These are phyloP conservation scores for Verticillium isaacii DNA, from an alignment of 2,329 filamentous ascomycete genomes.

Conservation along the genomic window DNA sequence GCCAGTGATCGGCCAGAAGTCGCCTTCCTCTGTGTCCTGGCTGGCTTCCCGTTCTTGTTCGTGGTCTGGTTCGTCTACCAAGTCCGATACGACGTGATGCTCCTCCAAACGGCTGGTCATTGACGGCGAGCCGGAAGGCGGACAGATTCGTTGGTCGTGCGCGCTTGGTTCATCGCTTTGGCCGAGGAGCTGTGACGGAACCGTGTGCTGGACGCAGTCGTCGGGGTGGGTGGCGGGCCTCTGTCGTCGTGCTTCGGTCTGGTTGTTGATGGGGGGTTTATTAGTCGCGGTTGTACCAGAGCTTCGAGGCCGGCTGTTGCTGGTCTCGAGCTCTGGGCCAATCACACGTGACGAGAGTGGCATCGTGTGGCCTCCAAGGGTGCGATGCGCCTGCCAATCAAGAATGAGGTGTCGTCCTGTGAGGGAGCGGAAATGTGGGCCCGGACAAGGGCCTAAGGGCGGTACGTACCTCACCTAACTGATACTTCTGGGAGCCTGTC, in stretches of 20 bases:
- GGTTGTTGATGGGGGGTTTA: neutral
- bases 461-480: too few species aligned
- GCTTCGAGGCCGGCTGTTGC: neutral
- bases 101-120: neutral
- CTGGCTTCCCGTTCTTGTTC: neutral
- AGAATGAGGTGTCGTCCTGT: neutral
- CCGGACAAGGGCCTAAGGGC: neutral
- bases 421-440: neutral
- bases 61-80: neutral
- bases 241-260: neutral
- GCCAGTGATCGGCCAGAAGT: conserved; percentile 27
- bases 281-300: neutral
- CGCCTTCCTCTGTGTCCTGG: conserved; percentile 7
- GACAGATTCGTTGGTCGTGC: neutral
- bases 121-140: neutral
- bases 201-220: neutral
- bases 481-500: too few species aligned
- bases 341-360: neutral
- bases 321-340: neutral
- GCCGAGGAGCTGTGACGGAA: neutral
- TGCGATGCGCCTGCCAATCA: conserved; percentile 1
- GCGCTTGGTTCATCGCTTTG: neutral
- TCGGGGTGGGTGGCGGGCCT: neutral
- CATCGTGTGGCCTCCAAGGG: neutral
- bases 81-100: neutral